These are phyloP conservation scores for Xanthoparmelia taractica DNA, from an alignment of 495 filamentous ascomycete genomes.

Conservation along the genomic window DNA sequence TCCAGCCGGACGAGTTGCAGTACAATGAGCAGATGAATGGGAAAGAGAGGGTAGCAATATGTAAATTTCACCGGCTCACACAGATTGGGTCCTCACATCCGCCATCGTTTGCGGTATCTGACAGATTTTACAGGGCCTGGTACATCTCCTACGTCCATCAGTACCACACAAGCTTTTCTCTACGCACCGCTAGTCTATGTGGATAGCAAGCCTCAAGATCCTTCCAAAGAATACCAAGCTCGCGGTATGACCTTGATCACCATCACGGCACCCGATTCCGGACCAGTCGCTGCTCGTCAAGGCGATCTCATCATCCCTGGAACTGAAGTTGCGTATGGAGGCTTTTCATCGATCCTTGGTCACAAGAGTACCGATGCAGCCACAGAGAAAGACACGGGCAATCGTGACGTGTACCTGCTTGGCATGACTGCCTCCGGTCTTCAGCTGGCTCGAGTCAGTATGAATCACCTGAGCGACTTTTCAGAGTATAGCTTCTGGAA, in stretches of 20 bases:
- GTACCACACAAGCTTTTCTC: constrained; percentile 23
- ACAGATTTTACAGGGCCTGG: constrained; percentile 23
- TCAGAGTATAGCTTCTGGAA: constrained; percentile 24
- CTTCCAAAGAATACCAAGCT: constrained; percentile 26
- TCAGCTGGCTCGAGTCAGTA: constrained; percentile 26
- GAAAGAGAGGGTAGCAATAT: constrained; percentile 28
- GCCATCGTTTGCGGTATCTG: not conserved
- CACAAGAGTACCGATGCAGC: constrained; percentile 16
- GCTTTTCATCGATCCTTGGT: constrained; percentile 25
- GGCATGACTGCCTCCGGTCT: constrained; percentile 23
- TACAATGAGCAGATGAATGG: constrained; percentile 27
- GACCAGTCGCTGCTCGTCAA: constrained; percentile 25
- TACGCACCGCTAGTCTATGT: constrained; percentile 30
- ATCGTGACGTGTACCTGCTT: constrained; percentile 26
- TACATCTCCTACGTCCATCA: constrained; percentile 27
- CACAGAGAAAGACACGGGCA: constrained; percentile 10
- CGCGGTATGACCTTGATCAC: constrained; percentile 28
- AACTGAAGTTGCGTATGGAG: constrained; percentile 25
- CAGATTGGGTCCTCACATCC: not conserved
- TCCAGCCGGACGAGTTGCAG: constrained; percentile 25
- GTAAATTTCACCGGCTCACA: constrained; percentile 11
- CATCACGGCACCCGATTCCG: constrained; percentile 22
- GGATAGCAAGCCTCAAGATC: constrained; percentile 26
- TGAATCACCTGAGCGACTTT: constrained; percentile 22
- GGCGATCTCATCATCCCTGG: constrained; percentile 27